Percentiles rank a stretch among this genome's conserved stretches.
Conservation (phyloP, 768 basidiomycete genomes). For the Kwoniella shandongensis region DNA sequence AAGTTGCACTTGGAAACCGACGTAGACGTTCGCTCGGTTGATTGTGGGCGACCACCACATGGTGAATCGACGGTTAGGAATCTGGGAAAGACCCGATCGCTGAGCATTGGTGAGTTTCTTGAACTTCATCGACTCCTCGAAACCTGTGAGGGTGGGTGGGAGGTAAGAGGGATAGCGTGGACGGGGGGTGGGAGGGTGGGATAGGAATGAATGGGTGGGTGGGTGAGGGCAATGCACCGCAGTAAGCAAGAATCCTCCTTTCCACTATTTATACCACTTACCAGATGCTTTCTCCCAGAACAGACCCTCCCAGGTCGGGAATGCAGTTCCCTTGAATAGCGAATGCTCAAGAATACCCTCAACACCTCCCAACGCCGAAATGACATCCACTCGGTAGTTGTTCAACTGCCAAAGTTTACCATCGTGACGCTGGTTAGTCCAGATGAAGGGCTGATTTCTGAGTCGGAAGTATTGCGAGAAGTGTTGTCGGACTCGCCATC, state of each 20-base stretch:
- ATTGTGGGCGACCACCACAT: conserved; percentile 99
- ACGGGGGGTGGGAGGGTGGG: too few species aligned
- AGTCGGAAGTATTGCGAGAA: conserved; percentile 89
- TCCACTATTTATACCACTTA: background rate
- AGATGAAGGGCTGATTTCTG: conserved; percentile 92
- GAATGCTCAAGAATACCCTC: conserved; percentile 84
- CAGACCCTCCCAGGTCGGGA: conserved; percentile 96
- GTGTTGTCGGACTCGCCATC: conserved; percentile 95
- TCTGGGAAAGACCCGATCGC: conserved; percentile 74
- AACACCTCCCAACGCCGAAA: conserved; percentile 66
- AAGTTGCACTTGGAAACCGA: conserved; percentile 99
- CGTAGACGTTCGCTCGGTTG: conserved; percentile 88
- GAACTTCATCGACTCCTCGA: conserved; percentile 64
- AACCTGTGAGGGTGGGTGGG: conserved; percentile 58
- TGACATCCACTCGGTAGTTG: conserved; percentile 97
- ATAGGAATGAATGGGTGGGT: background rate
- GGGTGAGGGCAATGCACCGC: background rate
- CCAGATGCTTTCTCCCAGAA: conserved; percentile 79
- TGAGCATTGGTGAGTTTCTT: conserved; percentile 86
- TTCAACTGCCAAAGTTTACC: conserved; percentile 96
- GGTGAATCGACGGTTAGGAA: conserved; percentile 98
- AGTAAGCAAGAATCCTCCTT: background rate
- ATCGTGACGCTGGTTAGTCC: conserved; percentile 96
- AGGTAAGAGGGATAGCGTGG: too few species aligned
- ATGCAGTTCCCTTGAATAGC: conserved; percentile 87